phyloP scores from a whole-genome alignment of 2,329 filamentous ascomycete species.

The Botrytis paeoniae region DNA sequence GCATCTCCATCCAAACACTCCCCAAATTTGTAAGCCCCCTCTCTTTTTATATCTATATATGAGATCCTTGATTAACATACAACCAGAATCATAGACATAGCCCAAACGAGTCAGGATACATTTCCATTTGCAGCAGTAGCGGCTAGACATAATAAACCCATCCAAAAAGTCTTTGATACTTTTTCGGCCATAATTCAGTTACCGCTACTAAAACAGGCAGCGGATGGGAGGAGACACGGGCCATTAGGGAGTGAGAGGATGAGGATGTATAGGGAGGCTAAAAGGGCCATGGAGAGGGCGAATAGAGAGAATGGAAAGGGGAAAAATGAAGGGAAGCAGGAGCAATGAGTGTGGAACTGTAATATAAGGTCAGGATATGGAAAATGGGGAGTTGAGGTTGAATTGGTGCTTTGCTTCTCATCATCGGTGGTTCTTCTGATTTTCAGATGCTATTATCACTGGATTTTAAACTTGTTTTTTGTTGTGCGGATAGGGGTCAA shows the following conservation, averaged over 20 bases:
- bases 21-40: slow-evolving; percentile 30
- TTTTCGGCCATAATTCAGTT: slow-evolving; percentile 49
- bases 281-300: slow-evolving; percentile 42
- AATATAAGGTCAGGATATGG: background rate
- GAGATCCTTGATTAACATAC: slow-evolving; percentile 27
- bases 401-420: background rate
- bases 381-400: fast-evolving
- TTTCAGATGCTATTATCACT: background rate
- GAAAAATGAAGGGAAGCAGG: background rate
- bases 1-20: slow-evolving; percentile 24
- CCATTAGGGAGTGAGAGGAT: slow-evolving; percentile 43
- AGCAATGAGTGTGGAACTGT: background rate
- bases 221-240: slow-evolving; percentile 44
- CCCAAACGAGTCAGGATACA: slow-evolving; percentile 46
- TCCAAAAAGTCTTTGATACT: slow-evolving; percentile 47
- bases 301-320: background rate
- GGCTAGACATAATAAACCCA: slow-evolving; percentile 43
- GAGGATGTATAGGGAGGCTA: slow-evolving; percentile 42
- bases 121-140: slow-evolving; percentile 49
- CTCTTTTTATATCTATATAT: slow-evolving; percentile 5
- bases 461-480: background rate
- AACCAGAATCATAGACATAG: slow-evolving; percentile 48
- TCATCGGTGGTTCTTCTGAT: background rate
- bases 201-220: slow-evolving; percentile 46
- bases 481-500: too few species aligned